These are phyloP conservation scores for Hanseniaspora singularis DNA, from an alignment of 805 yeast species.

Conservation along the genomic window DNA sequence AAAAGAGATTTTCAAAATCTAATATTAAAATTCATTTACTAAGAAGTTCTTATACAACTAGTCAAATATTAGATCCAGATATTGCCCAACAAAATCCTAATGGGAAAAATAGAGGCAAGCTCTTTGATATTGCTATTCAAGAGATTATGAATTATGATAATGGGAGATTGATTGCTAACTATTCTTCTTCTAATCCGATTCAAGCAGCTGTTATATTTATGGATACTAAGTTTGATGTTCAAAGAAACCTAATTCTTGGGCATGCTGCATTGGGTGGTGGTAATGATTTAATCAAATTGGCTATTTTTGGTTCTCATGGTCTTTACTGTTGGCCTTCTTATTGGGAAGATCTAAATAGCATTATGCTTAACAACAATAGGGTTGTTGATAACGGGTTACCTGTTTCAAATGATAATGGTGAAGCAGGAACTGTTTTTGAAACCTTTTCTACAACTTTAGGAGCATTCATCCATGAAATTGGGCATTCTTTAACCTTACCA, in stretches of 20 bases:
- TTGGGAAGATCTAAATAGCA: constrained; percentile 63
- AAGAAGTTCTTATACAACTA: constrained; percentile 51
- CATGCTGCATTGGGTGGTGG: constrained; percentile 97
- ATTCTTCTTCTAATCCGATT: constrained; percentile 31
- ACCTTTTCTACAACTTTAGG: constrained; percentile 76
- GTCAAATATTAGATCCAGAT: constrained; percentile 64
- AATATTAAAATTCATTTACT: constrained; percentile 66
- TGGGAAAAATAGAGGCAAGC: constrained; percentile 62
- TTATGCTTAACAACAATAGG: constrained; percentile 29
- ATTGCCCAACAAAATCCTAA: constrained; percentile 74
- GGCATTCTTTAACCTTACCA: constrained; percentile 83
- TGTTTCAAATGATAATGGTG: constrained; percentile 82
- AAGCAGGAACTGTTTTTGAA: constrained; percentile 85
- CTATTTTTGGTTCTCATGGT: constrained; percentile 91
- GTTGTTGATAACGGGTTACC: constrained; percentile 14
- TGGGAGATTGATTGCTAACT: constrained; percentile 31
- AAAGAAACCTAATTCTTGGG: constrained; percentile 47
- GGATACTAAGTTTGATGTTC: constrained; percentile 74
- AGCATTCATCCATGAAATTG: constrained; percentile 91
- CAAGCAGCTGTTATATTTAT: constrained; percentile 78
- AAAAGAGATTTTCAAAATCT: constrained; percentile 32
- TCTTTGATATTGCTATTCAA: constrained; percentile 71
- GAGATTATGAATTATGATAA: constrained; percentile 48
- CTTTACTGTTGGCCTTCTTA: constrained; percentile 85
- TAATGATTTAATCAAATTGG: constrained; percentile 52